Conservation (phyloP, 176 grass and related monocot genomes). For the Dactylis glomerata region DNA sequence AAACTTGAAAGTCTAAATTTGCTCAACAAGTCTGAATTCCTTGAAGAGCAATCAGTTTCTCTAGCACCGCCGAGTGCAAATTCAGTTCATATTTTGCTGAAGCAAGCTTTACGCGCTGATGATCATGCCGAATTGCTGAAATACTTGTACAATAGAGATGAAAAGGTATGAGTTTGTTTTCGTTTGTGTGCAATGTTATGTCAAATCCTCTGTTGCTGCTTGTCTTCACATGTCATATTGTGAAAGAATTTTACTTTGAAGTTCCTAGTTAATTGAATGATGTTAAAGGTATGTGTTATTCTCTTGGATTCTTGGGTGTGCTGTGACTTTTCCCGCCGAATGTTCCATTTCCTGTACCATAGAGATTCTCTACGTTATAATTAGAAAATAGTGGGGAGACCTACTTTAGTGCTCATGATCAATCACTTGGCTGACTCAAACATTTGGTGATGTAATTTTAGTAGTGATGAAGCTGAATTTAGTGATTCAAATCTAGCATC, state of each 20-base stretch:
- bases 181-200: slow-evolving; percentile 15
- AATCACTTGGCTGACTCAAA: background rate
- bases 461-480: background rate
- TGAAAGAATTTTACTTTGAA: background rate
- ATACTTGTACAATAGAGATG: slow-evolving; percentile 76
- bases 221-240: background rate
- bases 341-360: background rate
- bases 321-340: background rate
- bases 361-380: background rate
- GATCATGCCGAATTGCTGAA: slow-evolving; percentile 67
- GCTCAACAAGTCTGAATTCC: slow-evolving; percentile 29
- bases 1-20: slow-evolving; percentile 67
- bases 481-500: background rate
- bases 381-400: background rate
- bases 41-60: slow-evolving; percentile 38
- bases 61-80: slow-evolving; percentile 72
- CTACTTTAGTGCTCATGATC: background rate
- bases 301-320: background rate
- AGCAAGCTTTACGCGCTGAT: slow-evolving; percentile 88
- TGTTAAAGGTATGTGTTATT: background rate
- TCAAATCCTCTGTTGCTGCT: background rate
- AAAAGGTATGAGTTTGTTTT: slow-evolving; percentile 52
- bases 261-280: background rate
- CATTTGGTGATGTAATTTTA: background rate
- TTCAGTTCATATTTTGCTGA: slow-evolving; percentile 92